Conservation (phyloP, 805 yeast species). For the Suhomyces faveliae region DNA sequence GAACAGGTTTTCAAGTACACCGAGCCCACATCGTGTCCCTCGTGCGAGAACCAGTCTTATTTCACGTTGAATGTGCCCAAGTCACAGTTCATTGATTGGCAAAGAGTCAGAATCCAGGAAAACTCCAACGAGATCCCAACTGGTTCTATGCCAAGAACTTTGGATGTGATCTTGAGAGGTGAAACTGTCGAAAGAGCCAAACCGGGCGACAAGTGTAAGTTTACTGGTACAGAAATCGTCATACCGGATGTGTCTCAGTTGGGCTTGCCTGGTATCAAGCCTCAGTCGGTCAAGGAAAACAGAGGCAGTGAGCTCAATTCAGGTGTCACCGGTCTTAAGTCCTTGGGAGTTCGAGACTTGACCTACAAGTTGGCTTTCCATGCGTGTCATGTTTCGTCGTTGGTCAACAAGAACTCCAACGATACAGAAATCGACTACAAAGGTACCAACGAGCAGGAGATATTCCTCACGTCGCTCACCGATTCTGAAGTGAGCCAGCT, state of each 20-base stretch:
- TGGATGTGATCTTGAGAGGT: conserved; percentile 90
- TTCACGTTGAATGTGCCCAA: conserved; percentile 85
- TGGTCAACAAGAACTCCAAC: conserved; percentile 34
- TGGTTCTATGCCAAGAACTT: conserved; percentile 97
- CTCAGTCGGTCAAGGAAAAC: conserved; percentile 71
- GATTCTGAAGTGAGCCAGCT: conserved; percentile 82
- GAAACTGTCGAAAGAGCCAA: conserved; percentile 94
- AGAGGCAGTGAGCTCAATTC: conserved; percentile 66
- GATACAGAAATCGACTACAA: conserved; percentile 25
- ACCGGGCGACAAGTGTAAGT: conserved; percentile 93
- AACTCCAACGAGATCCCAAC: conserved; percentile 96
- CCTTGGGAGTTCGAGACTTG: conserved; percentile 92
- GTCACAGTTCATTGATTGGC: conserved; percentile 94
- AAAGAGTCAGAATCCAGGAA: conserved; percentile 90
- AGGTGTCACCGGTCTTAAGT: conserved; percentile 84
- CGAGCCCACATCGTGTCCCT: conserved; percentile 90
- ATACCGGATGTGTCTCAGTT: conserved; percentile 92
- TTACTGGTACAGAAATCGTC: conserved; percentile 93
- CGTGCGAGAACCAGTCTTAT: conserved; percentile 79
- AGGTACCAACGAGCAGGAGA: conserved; percentile 74
- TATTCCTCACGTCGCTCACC: conserved; percentile 72
- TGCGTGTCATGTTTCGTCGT: conserved; percentile 85
- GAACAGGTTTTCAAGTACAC: conserved; percentile 93
- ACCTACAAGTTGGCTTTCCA: conserved; percentile 89
- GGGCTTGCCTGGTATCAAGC: conserved; percentile 93